Evolutionary conservation across 2,329 filamentous ascomycete genomes (phyloP).

Genomic region (Aspergillus proliferans): DNA sequence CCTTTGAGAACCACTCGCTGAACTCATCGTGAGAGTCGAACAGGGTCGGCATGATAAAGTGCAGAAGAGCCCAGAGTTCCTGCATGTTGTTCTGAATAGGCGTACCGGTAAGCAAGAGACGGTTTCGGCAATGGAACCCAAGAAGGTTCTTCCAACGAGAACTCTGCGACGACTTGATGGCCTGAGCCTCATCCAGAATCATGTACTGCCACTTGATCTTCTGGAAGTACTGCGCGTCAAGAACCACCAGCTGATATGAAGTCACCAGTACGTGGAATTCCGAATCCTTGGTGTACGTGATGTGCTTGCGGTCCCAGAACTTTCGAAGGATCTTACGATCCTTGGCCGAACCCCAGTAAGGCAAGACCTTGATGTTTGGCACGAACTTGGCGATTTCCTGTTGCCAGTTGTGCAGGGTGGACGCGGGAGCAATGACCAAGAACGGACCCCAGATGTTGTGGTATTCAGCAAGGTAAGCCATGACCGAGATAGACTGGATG

Average conservation of each 20-base stretch:
- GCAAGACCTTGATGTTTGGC: slow-evolving; percentile 86
- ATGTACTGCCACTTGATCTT: slow-evolving; percentile 99
- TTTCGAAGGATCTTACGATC: slow-evolving; percentile 95
- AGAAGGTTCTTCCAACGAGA: slow-evolving; percentile 95
- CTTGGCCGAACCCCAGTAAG: slow-evolving; percentile 92
- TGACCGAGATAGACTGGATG: slow-evolving; percentile 97
- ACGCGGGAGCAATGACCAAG: slow-evolving; percentile 90
- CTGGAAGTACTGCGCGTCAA: slow-evolving; percentile 94
- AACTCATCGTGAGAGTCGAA: slow-evolving; percentile 61
- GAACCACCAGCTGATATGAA: slow-evolving; percentile 94
- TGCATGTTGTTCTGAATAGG: slow-evolving; percentile 99
- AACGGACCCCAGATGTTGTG: slow-evolving; percentile 99
- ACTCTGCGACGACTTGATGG: slow-evolving; percentile 96
- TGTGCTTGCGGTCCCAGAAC: slow-evolving; percentile 98
- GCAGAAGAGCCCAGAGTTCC: slow-evolving; percentile 91
- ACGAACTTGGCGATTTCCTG: slow-evolving; percentile 96
- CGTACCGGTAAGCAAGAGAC: slow-evolving; percentile 87
- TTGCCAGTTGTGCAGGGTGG: slow-evolving; percentile 98
- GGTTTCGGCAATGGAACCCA: slow-evolving; percentile 90
- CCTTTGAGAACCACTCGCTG: slow-evolving; percentile 50
- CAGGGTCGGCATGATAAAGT: slow-evolving; percentile 99
- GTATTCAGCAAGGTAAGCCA: slow-evolving; percentile 95
- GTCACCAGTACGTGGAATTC: slow-evolving; percentile 95
- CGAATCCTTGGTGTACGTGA: slow-evolving; percentile 87
- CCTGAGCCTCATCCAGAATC: slow-evolving; percentile 97